Evolutionary conservation across 139 green algal genomes (phyloP).

Genomic region (Diplosphaera chodatii): DNA sequence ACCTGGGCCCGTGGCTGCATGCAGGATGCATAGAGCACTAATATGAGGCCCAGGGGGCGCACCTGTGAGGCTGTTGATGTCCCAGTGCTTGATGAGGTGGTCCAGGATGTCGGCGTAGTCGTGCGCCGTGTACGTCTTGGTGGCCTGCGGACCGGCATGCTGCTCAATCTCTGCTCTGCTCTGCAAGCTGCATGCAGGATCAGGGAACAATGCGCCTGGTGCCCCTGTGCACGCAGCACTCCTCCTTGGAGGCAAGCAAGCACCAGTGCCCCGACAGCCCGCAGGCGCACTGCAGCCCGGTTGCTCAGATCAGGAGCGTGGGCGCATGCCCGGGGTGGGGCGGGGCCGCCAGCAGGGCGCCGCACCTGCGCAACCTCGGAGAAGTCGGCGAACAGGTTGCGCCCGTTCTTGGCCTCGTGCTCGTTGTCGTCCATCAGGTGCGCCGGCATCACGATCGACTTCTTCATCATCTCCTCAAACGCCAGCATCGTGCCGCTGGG

Average conservation of each 20-base stretch:
- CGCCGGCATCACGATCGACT: slow-evolving; percentile 98
- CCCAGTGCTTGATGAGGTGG: slow-evolving; percentile 81
- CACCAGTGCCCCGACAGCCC: no score
- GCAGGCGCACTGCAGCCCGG: no score
- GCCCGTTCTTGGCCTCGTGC: slow-evolving; percentile 54
- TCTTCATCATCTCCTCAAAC: slow-evolving; percentile 98
- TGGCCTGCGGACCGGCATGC: background rate
- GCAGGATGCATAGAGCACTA: background rate
- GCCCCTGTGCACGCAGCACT: background rate
- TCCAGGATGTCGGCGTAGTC: slow-evolving; percentile 97
- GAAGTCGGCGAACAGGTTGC: slow-evolving; percentile 92
- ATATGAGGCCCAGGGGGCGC: no score
- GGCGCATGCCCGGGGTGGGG: no score
- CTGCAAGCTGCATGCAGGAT: no score
- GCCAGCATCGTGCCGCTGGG: slow-evolving; percentile 80
- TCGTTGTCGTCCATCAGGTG: slow-evolving; percentile 93
- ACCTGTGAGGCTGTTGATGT: slow-evolving; percentile 47
- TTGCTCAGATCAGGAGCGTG: background rate
- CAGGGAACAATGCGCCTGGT: no score
- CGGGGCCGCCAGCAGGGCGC: no score
- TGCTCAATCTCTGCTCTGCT: no score
- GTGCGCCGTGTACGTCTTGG: slow-evolving; percentile 53
- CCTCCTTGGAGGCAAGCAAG: no score
- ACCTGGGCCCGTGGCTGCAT: background rate
- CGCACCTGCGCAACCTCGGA: slow-evolving; percentile 81